Evolutionary conservation across 805 yeast species (phyloP), one percentile per base, ranked within the genome.

Genomic region (Brettanomyces nanus): DNA sequence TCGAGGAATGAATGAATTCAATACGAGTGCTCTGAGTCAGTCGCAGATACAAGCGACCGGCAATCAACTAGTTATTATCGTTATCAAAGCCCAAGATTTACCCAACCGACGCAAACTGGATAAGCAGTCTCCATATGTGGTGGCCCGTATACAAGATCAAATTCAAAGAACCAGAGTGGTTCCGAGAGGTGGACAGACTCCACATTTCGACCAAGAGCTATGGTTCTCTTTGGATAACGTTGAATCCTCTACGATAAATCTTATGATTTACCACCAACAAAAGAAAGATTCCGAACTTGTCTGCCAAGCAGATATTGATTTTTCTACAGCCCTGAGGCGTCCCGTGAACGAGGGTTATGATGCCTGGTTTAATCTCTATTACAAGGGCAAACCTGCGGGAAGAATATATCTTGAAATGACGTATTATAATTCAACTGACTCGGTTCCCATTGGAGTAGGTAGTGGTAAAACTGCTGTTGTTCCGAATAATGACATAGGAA

Each of bases 171-270:
- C 97, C 1, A 78, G 77, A 26, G 71, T 85, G 0, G 77, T 84
- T 42, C 71, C 75, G 37, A 65, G 97, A 47, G 98, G 95, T 1
- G 98, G 98, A 2, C 98, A 92, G 55, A 82, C 85, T 4, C 98
- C 98, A 1, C 73, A 68, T 17, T 92, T 97, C 85, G 79, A 85
- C 42, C 77, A 77, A 43, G 86, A 84, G 45, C 66, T 82, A 40
- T 64, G 85, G 47, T 85, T 83, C 52, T 71, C 71, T 28, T 64
- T 85, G 19, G 68, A 77, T 1, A 70, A 83, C 6, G 82, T 79
- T 27, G 67, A 80, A 20, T 75, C 71, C 36, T 81, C 86, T 2
- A 43, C 68, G 0, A 57, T 92, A 62, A 75, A 76, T 43, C 64
- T 92, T 2, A 85, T 84, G 28, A 77, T 87, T 1, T 73, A 87